A percentile compares a stretch with the other conserved stretches of the same genome.
These are phyloP conservation scores for Mycena maculata DNA, from an alignment of 768 basidiomycete species.

Conservation along the genomic window DNA sequence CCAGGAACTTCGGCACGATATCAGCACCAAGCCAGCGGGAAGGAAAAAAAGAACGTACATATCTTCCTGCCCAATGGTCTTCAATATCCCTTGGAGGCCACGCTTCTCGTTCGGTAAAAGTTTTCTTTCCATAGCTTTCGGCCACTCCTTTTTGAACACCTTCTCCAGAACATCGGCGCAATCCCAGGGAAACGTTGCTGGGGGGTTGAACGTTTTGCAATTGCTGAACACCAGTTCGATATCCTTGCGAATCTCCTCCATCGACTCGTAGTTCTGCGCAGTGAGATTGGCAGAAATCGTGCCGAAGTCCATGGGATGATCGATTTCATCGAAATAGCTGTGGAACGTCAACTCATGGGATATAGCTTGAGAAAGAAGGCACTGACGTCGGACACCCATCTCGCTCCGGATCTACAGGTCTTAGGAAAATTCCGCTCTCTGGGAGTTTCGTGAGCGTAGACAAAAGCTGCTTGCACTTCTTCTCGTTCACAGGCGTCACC, in stretches of 20 bases:
- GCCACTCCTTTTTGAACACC: conserved; percentile 88
- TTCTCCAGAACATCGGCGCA: conserved; percentile 82
- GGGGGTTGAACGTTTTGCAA: conserved; percentile 93
- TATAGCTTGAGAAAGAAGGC: conserved; percentile 30
- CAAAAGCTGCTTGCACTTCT: conserved; percentile 84
- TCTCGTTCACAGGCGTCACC: conserved; percentile 75
- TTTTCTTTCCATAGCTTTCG: conserved; percentile 76
- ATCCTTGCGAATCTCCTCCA: conserved; percentile 87
- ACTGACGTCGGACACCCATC: conserved; percentile 94
- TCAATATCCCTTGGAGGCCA: conserved; percentile 76
- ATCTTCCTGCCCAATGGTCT: conserved; percentile 74
- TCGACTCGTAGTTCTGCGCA: conserved; percentile 74
- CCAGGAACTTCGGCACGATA: conserved; percentile 64
- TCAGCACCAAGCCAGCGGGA: background rate
- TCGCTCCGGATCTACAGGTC: conserved; percentile 83
- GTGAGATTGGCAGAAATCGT: conserved; percentile 81
- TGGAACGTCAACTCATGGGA: conserved; percentile 14
- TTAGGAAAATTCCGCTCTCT: conserved; percentile 78
- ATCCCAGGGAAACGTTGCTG: conserved; percentile 76
- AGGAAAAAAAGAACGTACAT: conserved; percentile 56
- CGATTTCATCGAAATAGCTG: conserved; percentile 93
- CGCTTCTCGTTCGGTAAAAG: conserved; percentile 85
- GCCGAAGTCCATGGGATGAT: conserved; percentile 92
- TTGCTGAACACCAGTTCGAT: conserved; percentile 87
- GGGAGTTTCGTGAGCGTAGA: conserved; percentile 68